These are phyloP conservation scores for Eucalyptus cloeziana DNA, from an alignment of 345 rosid genomes.

Conservation along the genomic window DNA sequence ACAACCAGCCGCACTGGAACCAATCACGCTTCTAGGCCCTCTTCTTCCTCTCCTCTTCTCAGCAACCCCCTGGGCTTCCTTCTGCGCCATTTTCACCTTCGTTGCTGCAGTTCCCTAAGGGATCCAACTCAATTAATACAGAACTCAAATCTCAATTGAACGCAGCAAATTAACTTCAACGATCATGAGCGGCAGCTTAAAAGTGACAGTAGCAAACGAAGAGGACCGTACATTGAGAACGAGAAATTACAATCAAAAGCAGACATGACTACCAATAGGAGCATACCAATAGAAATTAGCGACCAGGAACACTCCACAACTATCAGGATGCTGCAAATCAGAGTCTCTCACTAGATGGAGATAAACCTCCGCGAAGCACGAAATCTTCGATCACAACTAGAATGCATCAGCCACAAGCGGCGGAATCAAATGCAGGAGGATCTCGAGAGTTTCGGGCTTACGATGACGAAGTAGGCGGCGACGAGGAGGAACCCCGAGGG, in stretches of 20 bases:
- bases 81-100: constrained; percentile 89
- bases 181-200: neutral
- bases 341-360: neutral
- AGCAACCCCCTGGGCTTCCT: constrained; percentile 94
- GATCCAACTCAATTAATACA: neutral
- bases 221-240: neutral
- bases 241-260: neutral
- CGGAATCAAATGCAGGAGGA: neutral
- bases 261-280: neutral
- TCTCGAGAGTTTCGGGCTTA: constrained; percentile 3
- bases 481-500: constrained; percentile 55
- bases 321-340: neutral
- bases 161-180: neutral
- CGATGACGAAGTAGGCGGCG: constrained; percentile 8
- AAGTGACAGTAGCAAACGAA: neutral
- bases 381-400: neutral
- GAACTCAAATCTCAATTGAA: neutral
- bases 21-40: constrained; percentile 94
- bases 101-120: constrained; percentile 89
- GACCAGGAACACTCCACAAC: neutral
- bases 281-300: neutral
- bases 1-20: constrained; percentile 98
- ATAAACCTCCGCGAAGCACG: neutral
- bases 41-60: constrained; percentile 94
- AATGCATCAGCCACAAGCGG: neutral